Base-by-base conservation (phyloP, 2,329 filamentous ascomycete genomes). In the Monilinia aucupariae region DNA sequence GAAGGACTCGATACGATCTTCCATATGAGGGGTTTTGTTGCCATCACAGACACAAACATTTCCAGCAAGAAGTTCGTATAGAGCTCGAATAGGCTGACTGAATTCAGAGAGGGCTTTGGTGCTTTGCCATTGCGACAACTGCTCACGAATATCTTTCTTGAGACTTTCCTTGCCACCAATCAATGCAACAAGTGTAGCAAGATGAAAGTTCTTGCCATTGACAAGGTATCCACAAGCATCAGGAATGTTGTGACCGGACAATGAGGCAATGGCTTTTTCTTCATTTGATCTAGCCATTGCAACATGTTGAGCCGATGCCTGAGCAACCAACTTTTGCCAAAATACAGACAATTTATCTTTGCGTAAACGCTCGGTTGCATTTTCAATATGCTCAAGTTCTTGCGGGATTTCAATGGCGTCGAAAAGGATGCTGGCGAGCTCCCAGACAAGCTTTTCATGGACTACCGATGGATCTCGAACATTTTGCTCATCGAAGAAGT, bases 1-100 rank as follows among this genome's bases (percentile, higher is more conserved):
- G 72, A 99, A 96, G 0, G 88, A 88, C 17, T 87, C 83, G 47
- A 88, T 83, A 51, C 89, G 87, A 75, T 97, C 91, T 75, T 97
- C 94, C 10, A 88, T 78, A 20, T 56, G 52, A 1, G 90, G 84
- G 8, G 80, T 81, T 67, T 85, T 88, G 72, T 89, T 87, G 13
- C 93, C 94, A 68, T 92, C 85, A 64, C 90, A 92, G 34, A 87
- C 84, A 67, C 90, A 88, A n/a, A 91, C 87, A 68, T 97, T 94
- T 45, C 96, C 94, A 37, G 91, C 85, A 13, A 97, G 80, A 34
- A 99, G 82, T 74, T 96, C 91, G 73, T 97, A 99, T 41, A 99
- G 80, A 10, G 92, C 88, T 61, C 94, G 88, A 51, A 96, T 85
- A 1, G 91, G 81, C 68, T 94, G 88, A 20, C 85, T 86, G 75